These are phyloP conservation scores for Lecanicillium sp. DNA, from an alignment of 2,329 filamentous ascomycete genomes.

Conservation along the genomic window DNA sequence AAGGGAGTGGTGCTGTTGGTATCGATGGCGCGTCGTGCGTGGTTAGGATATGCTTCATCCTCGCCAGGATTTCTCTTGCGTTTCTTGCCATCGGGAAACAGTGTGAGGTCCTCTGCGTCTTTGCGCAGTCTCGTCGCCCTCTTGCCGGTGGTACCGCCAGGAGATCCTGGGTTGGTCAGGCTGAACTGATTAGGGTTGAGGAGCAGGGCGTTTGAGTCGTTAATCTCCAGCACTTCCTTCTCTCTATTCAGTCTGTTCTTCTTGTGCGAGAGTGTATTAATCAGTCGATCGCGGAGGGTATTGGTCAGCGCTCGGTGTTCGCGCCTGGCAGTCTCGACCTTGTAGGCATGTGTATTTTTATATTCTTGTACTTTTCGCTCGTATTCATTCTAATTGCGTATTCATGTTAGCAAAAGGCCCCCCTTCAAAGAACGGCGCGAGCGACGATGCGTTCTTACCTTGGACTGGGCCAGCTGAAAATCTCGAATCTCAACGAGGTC, in stretches of 20 bases:
- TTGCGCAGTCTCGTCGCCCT: slow-evolving; percentile 53
- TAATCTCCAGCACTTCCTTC: slow-evolving; percentile 60
- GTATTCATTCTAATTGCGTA: slow-evolving; percentile 44
- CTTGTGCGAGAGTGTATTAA: slow-evolving; percentile 56
- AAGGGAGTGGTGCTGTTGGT: slow-evolving; percentile 49
- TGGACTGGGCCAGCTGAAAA: slow-evolving; percentile 69
- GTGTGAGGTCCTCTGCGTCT: slow-evolving; percentile 49
- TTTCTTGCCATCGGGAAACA: slow-evolving; percentile 50
- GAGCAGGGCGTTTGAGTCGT: slow-evolving; percentile 55
- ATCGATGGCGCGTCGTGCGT: slow-evolving; percentile 47
- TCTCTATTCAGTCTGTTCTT: slow-evolving; percentile 57
- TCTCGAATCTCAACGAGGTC: slow-evolving; percentile 83
- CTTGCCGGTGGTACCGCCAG: slow-evolving; percentile 54
- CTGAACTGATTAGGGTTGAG: slow-evolving; percentile 62
- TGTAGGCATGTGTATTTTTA: slow-evolving; percentile 51
- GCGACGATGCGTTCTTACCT: slow-evolving; percentile 43
- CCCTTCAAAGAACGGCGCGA: neutral
- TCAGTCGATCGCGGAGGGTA: slow-evolving; percentile 58
- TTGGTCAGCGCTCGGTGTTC: slow-evolving; percentile 51
- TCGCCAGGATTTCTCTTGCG: slow-evolving; percentile 52
- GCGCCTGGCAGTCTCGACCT: slow-evolving; percentile 52
- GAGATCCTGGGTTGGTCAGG: slow-evolving; percentile 55
- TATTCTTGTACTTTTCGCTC: slow-evolving; percentile 53
- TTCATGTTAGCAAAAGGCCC: no score
- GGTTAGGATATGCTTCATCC: slow-evolving; percentile 55